Evolutionary conservation across 2,329 filamentous ascomycete species (phyloP), one percentile per base, ranked within the genome.

Genomic region (Calonectria pteridis): DNA sequence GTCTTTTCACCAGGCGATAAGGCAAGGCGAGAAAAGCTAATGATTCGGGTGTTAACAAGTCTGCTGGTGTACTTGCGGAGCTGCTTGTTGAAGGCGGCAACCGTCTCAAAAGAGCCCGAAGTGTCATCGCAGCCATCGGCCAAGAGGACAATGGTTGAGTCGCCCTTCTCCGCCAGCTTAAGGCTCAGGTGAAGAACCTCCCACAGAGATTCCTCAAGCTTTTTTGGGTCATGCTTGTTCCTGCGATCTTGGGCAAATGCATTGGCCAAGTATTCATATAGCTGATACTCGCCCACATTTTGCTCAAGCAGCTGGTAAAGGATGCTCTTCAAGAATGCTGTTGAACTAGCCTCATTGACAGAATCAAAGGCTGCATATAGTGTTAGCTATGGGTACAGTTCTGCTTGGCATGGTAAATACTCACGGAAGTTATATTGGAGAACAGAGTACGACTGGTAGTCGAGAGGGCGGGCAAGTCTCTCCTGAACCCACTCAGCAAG

Each of bases 401-500:
- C 11, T 26, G 13, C 2, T 20, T 14, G n/a, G 33, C 5, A 11
- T 20, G 31, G 29, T 16, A 31, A 33, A 14, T 18, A 80, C 83
- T 79, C 67, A 85, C 83, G 81, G 69, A 86, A 86, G 29, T 81
- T 83, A 76, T 84, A 86, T 0, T 80, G 78, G 16, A 86, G 75
- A 0, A 84, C 83, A 7, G 80, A 79, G 51, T 85, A 84, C 3
- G 82, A 83, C 14, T 75, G 78, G 73, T 83, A 80, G 62, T 84
- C 78, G 4, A 86, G 75, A 2, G 85, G 84, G 10, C 84, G 81
- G 23, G 85, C 82, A 18, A 86, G 81, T 14, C 84, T 80, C 69
- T 86, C 84, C 37, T 84, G 80, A 43, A 85, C 82, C 85, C 85
- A 86, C 16, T 82, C 81, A 4, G 84, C 82, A n/a, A 86, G 81